phyloP scores from a whole-genome alignment of 768 basidiomycete genomes.

The Suillus occidentalis region DNA sequence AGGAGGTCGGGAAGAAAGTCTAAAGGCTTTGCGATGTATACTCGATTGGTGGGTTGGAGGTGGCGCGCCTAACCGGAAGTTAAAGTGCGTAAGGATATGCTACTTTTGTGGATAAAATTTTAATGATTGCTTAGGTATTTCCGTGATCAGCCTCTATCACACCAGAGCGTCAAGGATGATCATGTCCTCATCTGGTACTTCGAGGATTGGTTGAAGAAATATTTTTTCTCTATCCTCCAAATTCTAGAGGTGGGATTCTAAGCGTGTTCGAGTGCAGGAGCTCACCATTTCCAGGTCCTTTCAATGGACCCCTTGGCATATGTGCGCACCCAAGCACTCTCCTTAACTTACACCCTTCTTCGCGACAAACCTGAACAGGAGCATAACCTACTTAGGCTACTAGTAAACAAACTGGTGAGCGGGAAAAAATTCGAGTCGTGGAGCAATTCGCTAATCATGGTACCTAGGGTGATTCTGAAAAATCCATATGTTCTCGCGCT shows the following conservation, averaged over 20 bases:
- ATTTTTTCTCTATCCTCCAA: constrained; percentile 89
- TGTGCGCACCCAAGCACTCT: constrained; percentile 82
- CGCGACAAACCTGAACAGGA: constrained; percentile 95
- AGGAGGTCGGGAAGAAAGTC: constrained; percentile 88
- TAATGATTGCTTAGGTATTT: constrained; percentile 62
- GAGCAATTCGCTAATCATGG: not conserved
- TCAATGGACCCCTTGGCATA: constrained; percentile 86
- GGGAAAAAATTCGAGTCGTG: not conserved
- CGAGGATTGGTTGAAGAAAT: constrained; percentile 98
- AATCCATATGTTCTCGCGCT: constrained; percentile 82
- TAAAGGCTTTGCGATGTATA: constrained; percentile 88
- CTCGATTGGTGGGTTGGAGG: constrained; percentile 98
- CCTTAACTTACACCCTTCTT: constrained; percentile 76
- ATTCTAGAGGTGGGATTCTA: constrained; percentile 70
- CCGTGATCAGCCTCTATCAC: constrained; percentile 78
- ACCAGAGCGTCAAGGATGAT: constrained; percentile 63
- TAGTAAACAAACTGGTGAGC: constrained; percentile 91
- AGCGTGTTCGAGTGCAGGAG: not conserved
- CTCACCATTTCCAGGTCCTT: constrained; percentile 50
- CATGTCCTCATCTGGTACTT: constrained; percentile 85
- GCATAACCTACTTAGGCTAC: constrained; percentile 87
- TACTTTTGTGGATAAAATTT: not conserved
- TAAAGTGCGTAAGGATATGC: constrained; percentile 55
- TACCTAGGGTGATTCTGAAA: constrained; percentile 82
- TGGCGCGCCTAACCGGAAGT: constrained; percentile 83